Conservation (phyloP, 2,329 filamentous ascomycete species). For the Aspergillus puulaauensis region DNA sequence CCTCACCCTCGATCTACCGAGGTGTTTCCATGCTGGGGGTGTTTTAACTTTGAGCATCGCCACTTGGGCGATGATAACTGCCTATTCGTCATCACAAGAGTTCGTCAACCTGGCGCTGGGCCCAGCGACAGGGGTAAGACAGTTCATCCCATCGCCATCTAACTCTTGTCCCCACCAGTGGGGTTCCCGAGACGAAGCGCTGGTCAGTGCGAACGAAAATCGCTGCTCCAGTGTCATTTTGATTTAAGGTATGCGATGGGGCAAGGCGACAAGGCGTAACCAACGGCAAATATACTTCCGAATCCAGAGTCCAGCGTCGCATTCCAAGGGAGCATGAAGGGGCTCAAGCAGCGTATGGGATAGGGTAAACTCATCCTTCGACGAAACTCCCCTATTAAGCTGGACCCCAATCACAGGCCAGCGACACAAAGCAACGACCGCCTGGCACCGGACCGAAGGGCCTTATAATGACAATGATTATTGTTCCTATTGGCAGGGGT, state of each 20-base stretch:
- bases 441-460: too few species aligned
- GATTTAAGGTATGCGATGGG: not conserved
- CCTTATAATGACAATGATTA: too few species aligned
- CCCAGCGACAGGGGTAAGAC: constrained; percentile 8
- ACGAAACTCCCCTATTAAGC: too few species aligned
- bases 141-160: constrained; percentile 8
- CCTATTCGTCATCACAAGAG: not conserved
- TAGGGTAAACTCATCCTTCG: too few species aligned
- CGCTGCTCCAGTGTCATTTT: not conserved
- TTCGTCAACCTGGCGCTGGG: not conserved
- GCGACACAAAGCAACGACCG: too few species aligned
- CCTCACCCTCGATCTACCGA: too few species aligned
- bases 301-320: not conserved
- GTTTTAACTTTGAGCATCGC: not conserved
- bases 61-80: not conserved
- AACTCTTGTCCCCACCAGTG: constrained; percentile 12
- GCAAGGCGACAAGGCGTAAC: too few species aligned
- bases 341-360: too few species aligned
- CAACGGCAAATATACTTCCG: not conserved
- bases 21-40: too few species aligned
- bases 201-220: constrained; percentile 16
- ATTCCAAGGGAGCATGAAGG: too few species aligned
- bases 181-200: constrained; percentile 7
- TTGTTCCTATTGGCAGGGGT: not conserved
- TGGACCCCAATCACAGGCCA: too few species aligned